Evolutionary conservation across 2,329 filamentous ascomycete genomes (phyloP).

Genomic region (Clarireedia paspali): DNA sequence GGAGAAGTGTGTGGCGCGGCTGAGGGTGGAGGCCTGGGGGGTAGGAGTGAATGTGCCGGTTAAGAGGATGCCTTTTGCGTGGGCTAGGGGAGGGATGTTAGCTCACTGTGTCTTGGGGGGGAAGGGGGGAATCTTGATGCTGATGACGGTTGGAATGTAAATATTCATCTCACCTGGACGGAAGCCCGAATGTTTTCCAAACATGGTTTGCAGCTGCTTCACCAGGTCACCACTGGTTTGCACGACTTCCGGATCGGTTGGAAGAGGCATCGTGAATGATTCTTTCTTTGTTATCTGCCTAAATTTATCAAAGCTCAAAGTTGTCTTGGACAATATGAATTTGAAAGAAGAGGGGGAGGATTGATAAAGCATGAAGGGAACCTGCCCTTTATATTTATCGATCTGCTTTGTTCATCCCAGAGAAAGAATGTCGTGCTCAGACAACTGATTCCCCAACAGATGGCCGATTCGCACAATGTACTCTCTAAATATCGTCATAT

Average conservation of each 20-base stretch:
- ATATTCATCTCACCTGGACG: background rate
- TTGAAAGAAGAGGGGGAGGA: background rate
- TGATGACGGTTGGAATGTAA: background rate
- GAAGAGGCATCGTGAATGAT: slow-evolving; percentile 4
- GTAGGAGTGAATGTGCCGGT: slow-evolving; percentile 46
- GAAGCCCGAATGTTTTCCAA: slow-evolving; percentile 5
- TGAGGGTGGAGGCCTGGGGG: slow-evolving; percentile 35
- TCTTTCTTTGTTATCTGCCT: background rate
- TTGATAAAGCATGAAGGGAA: background rate
- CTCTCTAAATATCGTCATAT: background rate
- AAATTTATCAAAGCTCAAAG: background rate
- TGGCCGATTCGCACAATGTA: background rate
- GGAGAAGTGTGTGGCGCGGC: slow-evolving; percentile 41
- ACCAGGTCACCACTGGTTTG: slow-evolving; percentile 5
- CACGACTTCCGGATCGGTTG: slow-evolving; percentile 2
- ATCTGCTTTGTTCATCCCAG: too few relatives aligned
- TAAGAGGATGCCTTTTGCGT: slow-evolving; percentile 46
- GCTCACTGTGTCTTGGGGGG: background rate
- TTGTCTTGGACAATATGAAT: background rate
- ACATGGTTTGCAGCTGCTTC: background rate
- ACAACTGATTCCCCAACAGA: background rate
- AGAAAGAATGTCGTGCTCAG: too few relatives aligned
- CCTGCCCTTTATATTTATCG: background rate
- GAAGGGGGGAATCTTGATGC: background rate
- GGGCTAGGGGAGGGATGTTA: slow-evolving; percentile 25